Percentiles rank a stretch among this genome's conserved stretches.
Conservation (phyloP, 768 basidiomycete genomes). For the Clavulina sp. region DNA sequence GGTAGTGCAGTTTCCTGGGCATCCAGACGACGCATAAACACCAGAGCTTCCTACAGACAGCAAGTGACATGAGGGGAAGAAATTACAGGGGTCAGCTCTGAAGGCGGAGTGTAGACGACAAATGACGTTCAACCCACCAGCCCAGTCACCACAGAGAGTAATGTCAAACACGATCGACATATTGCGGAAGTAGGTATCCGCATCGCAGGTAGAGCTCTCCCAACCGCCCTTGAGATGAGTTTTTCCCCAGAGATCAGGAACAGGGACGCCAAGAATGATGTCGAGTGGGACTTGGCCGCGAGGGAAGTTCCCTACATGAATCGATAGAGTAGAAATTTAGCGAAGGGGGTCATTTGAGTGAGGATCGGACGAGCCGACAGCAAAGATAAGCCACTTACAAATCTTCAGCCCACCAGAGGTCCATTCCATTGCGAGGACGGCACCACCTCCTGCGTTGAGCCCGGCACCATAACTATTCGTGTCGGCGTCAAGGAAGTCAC, state of each 20-base stretch:
- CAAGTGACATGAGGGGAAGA: too few species aligned
- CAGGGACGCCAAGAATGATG: slow-evolving; percentile 4
- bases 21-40: slow-evolving; percentile 10
- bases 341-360: neutral
- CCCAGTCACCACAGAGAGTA: slow-evolving; percentile 13
- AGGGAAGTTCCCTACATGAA: slow-evolving; percentile 11
- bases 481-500: slow-evolving; percentile 17
- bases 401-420: slow-evolving; percentile 11
- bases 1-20: slow-evolving; percentile 8
- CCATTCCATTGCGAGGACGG: slow-evolving; percentile 21
- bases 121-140: too few species aligned
- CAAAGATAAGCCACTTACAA: too few species aligned
- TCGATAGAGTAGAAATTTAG: neutral
- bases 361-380: too few species aligned
- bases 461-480: neutral
- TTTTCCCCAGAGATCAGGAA: slow-evolving; percentile 5
- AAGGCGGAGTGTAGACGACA: too few species aligned
- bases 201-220: slow-evolving; percentile 3
- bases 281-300: slow-evolving; percentile 7
- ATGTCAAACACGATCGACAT: slow-evolving; percentile 10
- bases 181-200: slow-evolving; percentile 6
- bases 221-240: neutral
- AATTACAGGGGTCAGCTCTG: too few species aligned
- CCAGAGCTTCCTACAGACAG: too few species aligned
- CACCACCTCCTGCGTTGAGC: slow-evolving; percentile 18